These are phyloP conservation scores for Ambrosia hybrid DNA, from an alignment of 140 eudicot genomes.

Conservation along the genomic window DNA sequence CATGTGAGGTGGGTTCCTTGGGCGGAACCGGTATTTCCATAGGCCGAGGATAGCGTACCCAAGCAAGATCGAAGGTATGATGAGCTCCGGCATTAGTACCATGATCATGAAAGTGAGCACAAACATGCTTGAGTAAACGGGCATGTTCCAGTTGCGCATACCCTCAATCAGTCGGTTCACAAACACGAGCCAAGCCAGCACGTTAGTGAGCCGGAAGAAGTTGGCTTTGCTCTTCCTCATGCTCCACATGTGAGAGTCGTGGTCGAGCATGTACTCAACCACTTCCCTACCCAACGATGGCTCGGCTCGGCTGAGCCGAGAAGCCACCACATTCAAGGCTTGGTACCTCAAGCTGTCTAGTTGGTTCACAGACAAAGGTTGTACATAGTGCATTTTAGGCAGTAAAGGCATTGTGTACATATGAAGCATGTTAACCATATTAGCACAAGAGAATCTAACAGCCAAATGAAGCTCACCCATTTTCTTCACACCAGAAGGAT, in stretches of 20 bases:
- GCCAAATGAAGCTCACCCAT: constrained; percentile 99
- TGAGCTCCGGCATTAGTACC: constrained; percentile 75
- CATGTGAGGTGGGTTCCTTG: constrained; percentile 88
- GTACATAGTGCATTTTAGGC: constrained; percentile 91
- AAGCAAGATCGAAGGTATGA: constrained; percentile 54
- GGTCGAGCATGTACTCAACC: constrained; percentile 96
- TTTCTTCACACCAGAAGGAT: constrained; percentile 90
- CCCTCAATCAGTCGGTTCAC: constrained; percentile 51
- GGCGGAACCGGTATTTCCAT: constrained; percentile 65
- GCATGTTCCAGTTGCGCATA: constrained; percentile 66
- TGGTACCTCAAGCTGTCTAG: constrained; percentile 84
- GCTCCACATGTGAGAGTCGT: constrained; percentile 97
- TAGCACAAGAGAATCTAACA: constrained; percentile 83
- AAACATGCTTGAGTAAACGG: constrained; percentile 65
- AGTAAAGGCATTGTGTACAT: constrained; percentile 88
- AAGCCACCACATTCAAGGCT: constrained; percentile 83
- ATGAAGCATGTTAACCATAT: constrained; percentile 77
- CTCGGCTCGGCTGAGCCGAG: constrained; percentile 78
- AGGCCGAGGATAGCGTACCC: constrained; percentile 58
- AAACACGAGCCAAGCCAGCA: constrained; percentile 56
- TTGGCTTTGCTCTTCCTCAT: constrained; percentile 95
- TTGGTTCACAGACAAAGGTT: constrained; percentile 77
- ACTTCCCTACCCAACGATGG: constrained; percentile 87
- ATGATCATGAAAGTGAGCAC: constrained; percentile 43
- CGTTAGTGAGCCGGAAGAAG: constrained; percentile 71